Evolutionary conservation across 495 filamentous ascomycete genomes (phyloP), one percentile per base, ranked within the genome.

Genomic region (Penicillium canescens): DNA sequence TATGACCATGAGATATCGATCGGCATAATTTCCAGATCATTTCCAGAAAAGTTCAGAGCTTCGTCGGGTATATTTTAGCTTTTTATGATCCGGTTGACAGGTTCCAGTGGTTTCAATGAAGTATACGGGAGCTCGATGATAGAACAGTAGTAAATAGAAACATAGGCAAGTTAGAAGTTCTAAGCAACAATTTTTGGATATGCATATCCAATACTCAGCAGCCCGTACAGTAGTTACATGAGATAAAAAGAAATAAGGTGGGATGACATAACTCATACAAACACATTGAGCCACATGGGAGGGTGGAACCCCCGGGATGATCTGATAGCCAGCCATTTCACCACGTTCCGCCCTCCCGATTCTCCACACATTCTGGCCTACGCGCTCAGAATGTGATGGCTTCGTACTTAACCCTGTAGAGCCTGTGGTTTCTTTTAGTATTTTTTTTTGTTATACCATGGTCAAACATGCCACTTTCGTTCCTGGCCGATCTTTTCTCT

Each of bases 261-360:
- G 28, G 28, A 8, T 31, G 28, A 31, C 28, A 31, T 31, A 31
- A 31, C 28, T 31, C 28, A 8, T 31, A 7, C 28, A 31, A 24
- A 24, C 23, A 4, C 4, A 4, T 24, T 24, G 23, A 47, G 52
- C 60, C 63, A 66, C 61, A 66, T 66, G 63, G 63, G 45, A 26
- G 38, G 31, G 48, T 55, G 56, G 52, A 55, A 44, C 56, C 50
- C 5, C 16, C 36, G 33, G 47, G 60, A 54, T 31, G 51, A 51
- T 59, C 50, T 64, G 40, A 48, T 54, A 64, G 62, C 70, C 70
- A 71, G 57, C 66, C 68, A 66, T 73, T 68, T 61, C 36, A 46
- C 60, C 70, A 73, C 70, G 70, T 73, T 73, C 45, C 39, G 14
- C 43, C 47, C 38, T 8, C 35, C 40, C 50, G 2, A 46, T 45